Conservation (phyloP, 1,284 basidiomycete species). For the Pseudozyma sp. region DNA sequence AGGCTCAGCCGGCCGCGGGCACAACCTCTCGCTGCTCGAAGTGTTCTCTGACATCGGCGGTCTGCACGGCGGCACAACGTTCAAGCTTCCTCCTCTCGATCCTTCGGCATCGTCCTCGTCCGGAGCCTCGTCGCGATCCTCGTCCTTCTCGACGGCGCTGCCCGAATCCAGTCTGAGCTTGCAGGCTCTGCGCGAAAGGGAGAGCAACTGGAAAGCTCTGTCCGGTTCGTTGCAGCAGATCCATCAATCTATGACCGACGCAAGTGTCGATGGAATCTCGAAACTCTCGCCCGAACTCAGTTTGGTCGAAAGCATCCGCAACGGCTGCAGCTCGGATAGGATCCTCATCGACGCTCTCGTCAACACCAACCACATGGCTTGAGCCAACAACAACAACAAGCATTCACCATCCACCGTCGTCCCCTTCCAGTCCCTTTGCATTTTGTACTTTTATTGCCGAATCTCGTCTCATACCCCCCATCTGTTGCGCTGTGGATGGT, state of each 20-base stretch:
- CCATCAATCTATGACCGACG: slow-evolving; percentile 6
- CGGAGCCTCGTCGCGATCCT: neutral
- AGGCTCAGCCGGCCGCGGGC: slow-evolving; percentile 35
- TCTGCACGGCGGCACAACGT: slow-evolving; percentile 33
- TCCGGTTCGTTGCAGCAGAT: slow-evolving; percentile 37
- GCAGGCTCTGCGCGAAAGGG: slow-evolving; percentile 36
- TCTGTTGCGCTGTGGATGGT: no score
- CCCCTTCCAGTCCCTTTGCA: neutral
- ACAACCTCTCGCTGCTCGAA: slow-evolving; percentile 45
- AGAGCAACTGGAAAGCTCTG: slow-evolving; percentile 42
- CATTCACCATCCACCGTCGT: neutral
- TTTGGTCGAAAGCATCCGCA: slow-evolving; percentile 26
- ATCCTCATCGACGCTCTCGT: slow-evolving; percentile 36
- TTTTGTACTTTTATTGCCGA: slow-evolving; percentile 3
- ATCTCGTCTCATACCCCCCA: neutral
- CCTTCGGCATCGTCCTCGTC: neutral
- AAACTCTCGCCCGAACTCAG: slow-evolving; percentile 7
- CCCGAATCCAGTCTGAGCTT: slow-evolving; percentile 35
- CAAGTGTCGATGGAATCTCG: neutral
- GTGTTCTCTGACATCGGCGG: slow-evolving; percentile 43
- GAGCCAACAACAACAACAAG: neutral
- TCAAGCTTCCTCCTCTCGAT: slow-evolving; percentile 29
- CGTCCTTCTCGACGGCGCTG: neutral
- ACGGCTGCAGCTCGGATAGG: slow-evolving; percentile 26
- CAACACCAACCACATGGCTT: slow-evolving; percentile 21